phyloP scores from a whole-genome alignment of 2,329 filamentous ascomycete species.

The Orbilia oligospora region DNA sequence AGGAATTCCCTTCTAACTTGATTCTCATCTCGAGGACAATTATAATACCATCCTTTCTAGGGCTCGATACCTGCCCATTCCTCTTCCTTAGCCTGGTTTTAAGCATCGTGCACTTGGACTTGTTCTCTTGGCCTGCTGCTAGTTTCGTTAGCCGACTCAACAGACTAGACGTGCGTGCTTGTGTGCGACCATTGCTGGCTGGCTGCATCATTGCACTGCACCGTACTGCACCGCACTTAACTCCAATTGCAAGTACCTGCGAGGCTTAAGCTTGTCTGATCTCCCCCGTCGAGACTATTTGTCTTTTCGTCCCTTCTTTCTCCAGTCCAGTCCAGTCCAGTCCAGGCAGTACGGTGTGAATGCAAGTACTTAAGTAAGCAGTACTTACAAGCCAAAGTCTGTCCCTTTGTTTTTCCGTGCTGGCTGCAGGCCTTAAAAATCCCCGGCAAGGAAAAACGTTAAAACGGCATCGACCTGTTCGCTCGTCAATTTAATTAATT shows the following conservation, averaged over 20 bases:
- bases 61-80: constrained; percentile 46
- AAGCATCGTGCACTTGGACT: constrained; percentile 19
- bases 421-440: constrained; percentile 21
- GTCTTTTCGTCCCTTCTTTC: background rate
- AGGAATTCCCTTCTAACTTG: constrained; percentile 39
- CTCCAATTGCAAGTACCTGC: background rate
- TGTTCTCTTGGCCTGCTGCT: constrained; percentile 32
- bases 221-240: constrained; percentile 1
- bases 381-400: too few species aligned
- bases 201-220: constrained; percentile 16
- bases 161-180: constrained; percentile 15
- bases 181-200: constrained; percentile 20
- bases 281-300: constrained; percentile 1
- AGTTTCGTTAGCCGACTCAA: constrained; percentile 27
- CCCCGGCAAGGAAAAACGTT: constrained; percentile 54
- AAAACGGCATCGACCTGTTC: constrained; percentile 32
- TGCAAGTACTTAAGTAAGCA: too few species aligned
- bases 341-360: too few species aligned
- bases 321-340: background rate
- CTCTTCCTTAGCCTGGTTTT: constrained; percentile 21
- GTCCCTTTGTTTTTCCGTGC: constrained; percentile 6
- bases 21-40: constrained; percentile 23
- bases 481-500: constrained; percentile 4
- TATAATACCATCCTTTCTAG: constrained; percentile 30
- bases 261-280: background rate